Evolutionary conservation across 768 basidiomycete species (phyloP).

Genomic region (Pisolithus orientalis): DNA sequence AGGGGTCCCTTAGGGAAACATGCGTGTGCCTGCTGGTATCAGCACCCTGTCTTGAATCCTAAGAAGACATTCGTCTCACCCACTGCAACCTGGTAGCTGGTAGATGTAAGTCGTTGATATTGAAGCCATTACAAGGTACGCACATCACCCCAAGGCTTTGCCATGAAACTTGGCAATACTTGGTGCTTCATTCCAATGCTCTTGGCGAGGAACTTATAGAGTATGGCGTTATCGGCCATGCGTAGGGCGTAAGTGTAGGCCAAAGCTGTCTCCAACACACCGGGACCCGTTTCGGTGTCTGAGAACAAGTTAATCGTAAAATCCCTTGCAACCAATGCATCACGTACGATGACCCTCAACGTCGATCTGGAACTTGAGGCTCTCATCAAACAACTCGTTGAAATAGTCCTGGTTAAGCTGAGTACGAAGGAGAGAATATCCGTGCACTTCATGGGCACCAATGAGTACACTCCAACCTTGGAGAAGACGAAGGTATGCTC

Average conservation of each 20-base stretch:
- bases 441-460: constrained; percentile 65
- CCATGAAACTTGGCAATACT: constrained; percentile 95
- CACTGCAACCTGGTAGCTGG: constrained; percentile 92
- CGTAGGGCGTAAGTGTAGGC: constrained; percentile 72
- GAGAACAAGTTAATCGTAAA: constrained; percentile 1
- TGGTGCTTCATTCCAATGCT: constrained; percentile 86
- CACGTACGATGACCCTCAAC: constrained; percentile 82
- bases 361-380: constrained; percentile 62
- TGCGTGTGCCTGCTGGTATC: constrained; percentile 68
- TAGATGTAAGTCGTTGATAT: constrained; percentile 3
- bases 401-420: constrained; percentile 90
- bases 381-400: constrained; percentile 77
- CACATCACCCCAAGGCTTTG: constrained; percentile 92
- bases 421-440: constrained; percentile 89
- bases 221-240: constrained; percentile 87
- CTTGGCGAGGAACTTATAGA: constrained; percentile 93
- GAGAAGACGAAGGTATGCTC: constrained; percentile 25
- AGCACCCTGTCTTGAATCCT: neutral
- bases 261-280: constrained; percentile 82
- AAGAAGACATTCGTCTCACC: constrained; percentile 39
- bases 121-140: constrained; percentile 20
- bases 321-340: neutral
- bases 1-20: constrained; percentile 68
- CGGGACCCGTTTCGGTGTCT: constrained; percentile 94
- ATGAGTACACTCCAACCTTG: neutral